These are phyloP conservation scores for Malassezia yamatoensis DNA, from an alignment of 1,284 basidiomycete genomes.

Conservation along the genomic window DNA sequence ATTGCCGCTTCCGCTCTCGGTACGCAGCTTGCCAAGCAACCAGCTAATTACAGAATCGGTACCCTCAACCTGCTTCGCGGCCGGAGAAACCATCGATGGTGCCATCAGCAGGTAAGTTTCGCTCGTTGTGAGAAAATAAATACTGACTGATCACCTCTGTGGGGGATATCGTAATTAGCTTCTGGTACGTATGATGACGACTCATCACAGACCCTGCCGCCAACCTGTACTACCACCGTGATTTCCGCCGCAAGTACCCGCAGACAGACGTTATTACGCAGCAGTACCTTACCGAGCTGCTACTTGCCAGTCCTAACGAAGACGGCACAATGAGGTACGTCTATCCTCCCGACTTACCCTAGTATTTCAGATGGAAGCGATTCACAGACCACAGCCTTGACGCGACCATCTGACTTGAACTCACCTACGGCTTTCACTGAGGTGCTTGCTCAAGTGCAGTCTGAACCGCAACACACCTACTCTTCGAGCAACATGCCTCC, in stretches of 20 bases:
- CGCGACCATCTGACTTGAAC: conserved; percentile 35
- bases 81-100: conserved; percentile 75
- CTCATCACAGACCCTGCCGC: conserved; percentile 22
- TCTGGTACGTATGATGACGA: conserved; percentile 14
- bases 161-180: neutral
- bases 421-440: conserved; percentile 45
- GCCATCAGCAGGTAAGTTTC: conserved; percentile 57
- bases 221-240: conserved; percentile 73
- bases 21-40: neutral
- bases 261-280: conserved; percentile 54
- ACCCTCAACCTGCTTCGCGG: conserved; percentile 73
- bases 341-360: too few species aligned
- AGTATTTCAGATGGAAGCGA: conserved; percentile 25
- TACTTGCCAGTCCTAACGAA: conserved; percentile 66
- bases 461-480: conserved; percentile 26
- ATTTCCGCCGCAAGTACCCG: conserved; percentile 81
- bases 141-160: neutral
- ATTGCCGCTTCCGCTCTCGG: conserved; percentile 58
- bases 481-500: conserved; percentile 39
- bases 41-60: conserved; percentile 56
- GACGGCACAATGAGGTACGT: conserved; percentile 44
- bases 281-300: conserved; percentile 56
- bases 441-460: conserved; percentile 41
- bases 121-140: neutral
- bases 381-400: conserved; percentile 30